Base-by-base conservation (phyloP, 1,139 yeast species). In the Protomyces inundatus region DNA sequence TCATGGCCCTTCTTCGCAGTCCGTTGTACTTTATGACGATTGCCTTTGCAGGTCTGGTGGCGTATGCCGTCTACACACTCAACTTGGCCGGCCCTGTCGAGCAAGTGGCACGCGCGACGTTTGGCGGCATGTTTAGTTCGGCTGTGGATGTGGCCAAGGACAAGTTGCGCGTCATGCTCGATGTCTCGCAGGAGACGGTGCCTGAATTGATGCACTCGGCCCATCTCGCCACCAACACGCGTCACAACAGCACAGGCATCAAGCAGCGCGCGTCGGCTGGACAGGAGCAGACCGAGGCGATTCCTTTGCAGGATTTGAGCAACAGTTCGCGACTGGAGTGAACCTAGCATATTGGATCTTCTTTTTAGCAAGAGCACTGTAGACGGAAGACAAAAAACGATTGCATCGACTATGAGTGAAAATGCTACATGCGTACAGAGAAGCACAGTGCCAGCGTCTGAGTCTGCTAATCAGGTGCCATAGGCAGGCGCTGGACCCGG, bases 1-100 rank as follows among this genome's bases (percentile, higher is more conserved):
- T 93, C 70, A 83, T 90, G 87, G 87, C 95, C 6, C 84, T 93
- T 32, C 72, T 93, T 59, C 82, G 95, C 68, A 91, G 89, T 73
- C 98, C 98, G 36, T 72, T 88, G 33, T 80, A 87, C 70, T 85
- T 90, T 71, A 77, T 90, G 23, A 76, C 86, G 63, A 71, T 83
- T 6, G 68, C 83, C 9, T 71, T 90, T 59, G 69, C 88, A 1
- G 83, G 82, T 0, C 90, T 87, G 0, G 87, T 83, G 1, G 74
- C 82, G 1, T 90, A 87, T 72, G 81, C 87, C 61, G 81, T 90
- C 68, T 87, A 88, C 73, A 81, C 82, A 61, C 79, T 87, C 74
- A 87, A 87, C 69, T 77, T 91, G 74, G 82, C 91, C 77, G 87
- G 86, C 6, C 97, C 97, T 0, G 84, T 91, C 33, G 67, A 66